Conservation (phyloP, 2,329 filamentous ascomycete genomes). For the Trichoderma sp. region DNA sequence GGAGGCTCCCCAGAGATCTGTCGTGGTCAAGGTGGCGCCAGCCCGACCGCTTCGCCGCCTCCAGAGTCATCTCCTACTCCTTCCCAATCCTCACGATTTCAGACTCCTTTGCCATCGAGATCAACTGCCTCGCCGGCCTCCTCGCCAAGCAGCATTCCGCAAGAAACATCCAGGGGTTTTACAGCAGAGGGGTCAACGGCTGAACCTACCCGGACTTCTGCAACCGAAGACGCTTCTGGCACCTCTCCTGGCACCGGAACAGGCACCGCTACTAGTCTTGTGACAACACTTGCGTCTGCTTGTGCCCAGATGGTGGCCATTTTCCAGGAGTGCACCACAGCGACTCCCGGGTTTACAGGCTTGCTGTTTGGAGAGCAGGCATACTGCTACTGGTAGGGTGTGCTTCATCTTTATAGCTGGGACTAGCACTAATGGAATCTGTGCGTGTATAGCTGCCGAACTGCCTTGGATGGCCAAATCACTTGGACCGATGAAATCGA, state of each 20-base stretch:
- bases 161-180: neutral
- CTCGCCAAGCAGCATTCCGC: neutral
- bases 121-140: slow-evolving; percentile 2
- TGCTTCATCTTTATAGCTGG: neutral
- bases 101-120: neutral
- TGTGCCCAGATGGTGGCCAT: slow-evolving; percentile 30
- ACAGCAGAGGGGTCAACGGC: neutral
- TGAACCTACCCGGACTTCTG: neutral
- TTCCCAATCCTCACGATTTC: neutral
- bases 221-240: neutral
- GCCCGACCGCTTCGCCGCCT: neutral
- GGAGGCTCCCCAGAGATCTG: slow-evolving; percentile 1
- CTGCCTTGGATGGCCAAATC: slow-evolving; percentile 19
- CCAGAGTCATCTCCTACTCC: neutral
- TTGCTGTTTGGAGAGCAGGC: slow-evolving; percentile 30
- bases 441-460: slow-evolving; percentile 25
- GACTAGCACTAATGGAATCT: slow-evolving; percentile 19
- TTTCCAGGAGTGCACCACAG: slow-evolving; percentile 28
- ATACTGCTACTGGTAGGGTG: slow-evolving; percentile 33
- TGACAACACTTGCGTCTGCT: slow-evolving; percentile 23
- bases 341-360: slow-evolving; percentile 27
- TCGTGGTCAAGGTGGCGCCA: neutral
- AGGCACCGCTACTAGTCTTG: neutral
- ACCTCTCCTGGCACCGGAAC: neutral
- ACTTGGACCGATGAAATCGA: slow-evolving; percentile 33